Evolutionary conservation across 75 land plant species (phyloP).

Genomic region (Sequoia sempervirens): DNA sequence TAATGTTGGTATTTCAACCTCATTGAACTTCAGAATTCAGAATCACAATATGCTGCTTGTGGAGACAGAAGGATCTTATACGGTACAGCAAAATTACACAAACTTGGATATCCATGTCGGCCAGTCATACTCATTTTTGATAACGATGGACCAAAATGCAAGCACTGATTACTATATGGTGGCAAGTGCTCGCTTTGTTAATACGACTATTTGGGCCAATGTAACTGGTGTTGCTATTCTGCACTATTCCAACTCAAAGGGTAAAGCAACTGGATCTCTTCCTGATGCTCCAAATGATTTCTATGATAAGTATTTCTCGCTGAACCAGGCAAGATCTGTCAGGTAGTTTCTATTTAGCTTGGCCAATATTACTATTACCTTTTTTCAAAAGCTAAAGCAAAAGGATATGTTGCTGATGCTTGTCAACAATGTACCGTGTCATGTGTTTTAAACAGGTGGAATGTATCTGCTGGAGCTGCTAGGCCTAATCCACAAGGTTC

Average conservation of each 20-base stretch:
- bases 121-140: constrained; percentile 82
- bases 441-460: constrained; percentile 53
- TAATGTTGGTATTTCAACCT: constrained; percentile 67
- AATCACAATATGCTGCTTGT: constrained; percentile 69
- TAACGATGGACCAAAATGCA: constrained; percentile 86
- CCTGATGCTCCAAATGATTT: constrained; percentile 65
- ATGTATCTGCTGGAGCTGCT: constrained; percentile 85
- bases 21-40: constrained; percentile 87
- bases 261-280: constrained; percentile 53
- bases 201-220: constrained; percentile 55
- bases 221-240: constrained; percentile 74
- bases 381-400: neutral
- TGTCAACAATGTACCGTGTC: neutral
- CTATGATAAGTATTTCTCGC: constrained; percentile 68
- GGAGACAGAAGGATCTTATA: constrained; percentile 89
- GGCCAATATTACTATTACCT: neutral
- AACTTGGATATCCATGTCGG: constrained; percentile 90
- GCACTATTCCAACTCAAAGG: constrained; percentile 65
- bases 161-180: constrained; percentile 86
- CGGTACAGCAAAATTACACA: constrained; percentile 70
- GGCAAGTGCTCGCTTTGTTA: constrained; percentile 82
- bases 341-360: constrained; percentile 34
- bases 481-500: constrained; percentile 98
- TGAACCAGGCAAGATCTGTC: constrained; percentile 82
- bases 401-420: neutral